Conservation (phyloP, 805 yeast species). For the Lipomyces kockii region DNA sequence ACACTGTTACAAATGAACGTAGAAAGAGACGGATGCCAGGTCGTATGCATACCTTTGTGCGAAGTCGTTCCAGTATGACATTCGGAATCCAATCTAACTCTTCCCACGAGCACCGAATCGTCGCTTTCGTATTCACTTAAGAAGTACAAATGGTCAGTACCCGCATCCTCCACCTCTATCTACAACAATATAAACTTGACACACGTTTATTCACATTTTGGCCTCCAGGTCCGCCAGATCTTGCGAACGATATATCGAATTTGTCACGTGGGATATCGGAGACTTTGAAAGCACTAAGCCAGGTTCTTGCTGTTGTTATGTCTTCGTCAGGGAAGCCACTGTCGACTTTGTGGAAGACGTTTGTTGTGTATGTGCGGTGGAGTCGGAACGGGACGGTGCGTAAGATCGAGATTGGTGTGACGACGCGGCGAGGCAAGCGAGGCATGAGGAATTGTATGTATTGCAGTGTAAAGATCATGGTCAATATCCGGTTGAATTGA, state of each 20-base stretch:
- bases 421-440: background rate
- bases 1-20: background rate
- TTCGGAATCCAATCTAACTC: slow-evolving; percentile 64
- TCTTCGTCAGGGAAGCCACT: slow-evolving; percentile 6
- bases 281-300: slow-evolving; percentile 49
- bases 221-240: slow-evolving; percentile 87
- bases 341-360: slow-evolving; percentile 9
- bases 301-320: slow-evolving; percentile 46
- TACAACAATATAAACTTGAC: slow-evolving; percentile 1
- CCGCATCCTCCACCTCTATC: background rate
- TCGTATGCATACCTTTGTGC: slow-evolving; percentile 33
- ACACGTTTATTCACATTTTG: slow-evolving; percentile 80
- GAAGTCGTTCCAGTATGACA: slow-evolving; percentile 52
- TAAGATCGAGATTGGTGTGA: background rate
- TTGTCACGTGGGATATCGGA: slow-evolving; percentile 51
- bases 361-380: slow-evolving; percentile 1
- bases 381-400: background rate
- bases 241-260: slow-evolving; percentile 54
- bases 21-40: background rate
- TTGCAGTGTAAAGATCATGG: background rate
- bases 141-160: background rate
- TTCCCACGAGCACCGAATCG: slow-evolving; percentile 57
- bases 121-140: slow-evolving; percentile 61
- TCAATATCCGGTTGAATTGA: background rate
- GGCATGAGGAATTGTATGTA: background rate